Evolutionary conservation across 306 rosid species (phyloP).

Genomic region (Neltuma alba): DNA sequence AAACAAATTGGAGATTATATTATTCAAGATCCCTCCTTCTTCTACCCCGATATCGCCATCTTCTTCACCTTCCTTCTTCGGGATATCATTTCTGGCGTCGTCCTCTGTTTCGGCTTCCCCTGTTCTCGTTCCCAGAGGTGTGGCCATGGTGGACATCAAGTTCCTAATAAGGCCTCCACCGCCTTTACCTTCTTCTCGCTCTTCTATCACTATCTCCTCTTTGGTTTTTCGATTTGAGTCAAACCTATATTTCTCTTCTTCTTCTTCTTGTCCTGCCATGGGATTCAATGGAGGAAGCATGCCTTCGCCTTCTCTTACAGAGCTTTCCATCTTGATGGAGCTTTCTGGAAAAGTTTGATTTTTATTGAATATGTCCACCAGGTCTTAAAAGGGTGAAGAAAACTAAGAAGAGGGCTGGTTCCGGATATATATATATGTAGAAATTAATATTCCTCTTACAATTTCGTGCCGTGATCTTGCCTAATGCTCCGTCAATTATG

Average conservation of each 20-base stretch:
- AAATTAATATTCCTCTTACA: no score
- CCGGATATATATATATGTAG: no score
- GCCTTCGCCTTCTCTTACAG: slow-evolving; percentile 17
- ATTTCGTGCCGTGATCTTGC: no score
- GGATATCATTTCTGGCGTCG: not conserved
- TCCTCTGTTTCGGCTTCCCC: slow-evolving; percentile 15
- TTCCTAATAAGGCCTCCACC: slow-evolving; percentile 40
- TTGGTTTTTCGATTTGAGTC: not conserved
- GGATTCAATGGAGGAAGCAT: slow-evolving; percentile 14
- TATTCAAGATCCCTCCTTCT: slow-evolving; percentile 38
- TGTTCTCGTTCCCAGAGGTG: slow-evolving; percentile 30
- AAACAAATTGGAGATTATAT: slow-evolving; percentile 43
- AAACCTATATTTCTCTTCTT: slow-evolving; percentile 16
- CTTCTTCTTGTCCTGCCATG: slow-evolving; percentile 3
- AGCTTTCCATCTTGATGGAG: slow-evolving; percentile 36
- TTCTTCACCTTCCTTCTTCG: not conserved
- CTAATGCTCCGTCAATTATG: no score
- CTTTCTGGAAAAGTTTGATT: not conserved
- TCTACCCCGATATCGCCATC: not conserved
- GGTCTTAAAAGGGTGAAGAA: no score
- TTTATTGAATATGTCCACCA: not conserved
- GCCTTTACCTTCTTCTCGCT: not conserved
- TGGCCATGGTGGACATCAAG: slow-evolving; percentile 34
- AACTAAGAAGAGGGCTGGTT: not conserved
- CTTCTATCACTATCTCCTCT: not conserved